Conservation (phyloP, 163 green algal species). For the Smithsoniella earleae region DNA sequence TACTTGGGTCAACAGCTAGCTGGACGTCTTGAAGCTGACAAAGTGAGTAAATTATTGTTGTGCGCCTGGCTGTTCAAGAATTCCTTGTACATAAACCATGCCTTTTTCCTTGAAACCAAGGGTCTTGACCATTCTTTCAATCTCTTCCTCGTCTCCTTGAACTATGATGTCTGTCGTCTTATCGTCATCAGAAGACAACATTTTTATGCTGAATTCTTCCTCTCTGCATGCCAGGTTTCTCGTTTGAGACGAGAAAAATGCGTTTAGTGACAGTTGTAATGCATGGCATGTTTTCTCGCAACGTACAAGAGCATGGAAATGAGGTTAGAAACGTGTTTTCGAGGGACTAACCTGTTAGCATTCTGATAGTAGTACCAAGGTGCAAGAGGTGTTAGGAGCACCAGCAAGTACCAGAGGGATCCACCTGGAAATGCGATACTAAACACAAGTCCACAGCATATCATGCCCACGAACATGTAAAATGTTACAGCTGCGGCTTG, state of each 20-base stretch:
- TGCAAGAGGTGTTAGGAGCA: conserved; percentile 62
- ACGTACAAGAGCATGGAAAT: background rate
- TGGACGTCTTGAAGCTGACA: conserved; percentile 3
- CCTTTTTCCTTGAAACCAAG: conserved; percentile 87
- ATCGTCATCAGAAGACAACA: conserved; percentile 83
- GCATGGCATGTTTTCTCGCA: background rate
- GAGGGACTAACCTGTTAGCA: conserved; percentile 45
- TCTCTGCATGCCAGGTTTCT: background rate
- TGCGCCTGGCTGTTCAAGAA: conserved; percentile 67
- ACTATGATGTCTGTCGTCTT: conserved; percentile 81
- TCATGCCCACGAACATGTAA: conserved; percentile 79
- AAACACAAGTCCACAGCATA: conserved; percentile 68
- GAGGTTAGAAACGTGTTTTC: background rate
- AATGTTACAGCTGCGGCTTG: conserved; percentile 84
- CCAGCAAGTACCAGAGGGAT: conserved; percentile 85
- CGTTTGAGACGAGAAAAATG: background rate
- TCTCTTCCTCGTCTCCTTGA: conserved; percentile 78
- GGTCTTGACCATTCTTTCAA: conserved; percentile 67
- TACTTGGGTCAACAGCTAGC: background rate
- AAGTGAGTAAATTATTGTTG: conserved; percentile 32
- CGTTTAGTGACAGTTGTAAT: background rate
- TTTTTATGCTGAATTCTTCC: conserved; percentile 62
- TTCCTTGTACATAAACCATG: conserved; percentile 90
- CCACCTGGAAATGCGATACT: conserved; percentile 67
- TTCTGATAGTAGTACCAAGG: conserved; percentile 84